These are phyloP conservation scores for Aspergillus sp. DNA, from an alignment of 2,329 filamentous ascomycete species.

Conservation along the genomic window DNA sequence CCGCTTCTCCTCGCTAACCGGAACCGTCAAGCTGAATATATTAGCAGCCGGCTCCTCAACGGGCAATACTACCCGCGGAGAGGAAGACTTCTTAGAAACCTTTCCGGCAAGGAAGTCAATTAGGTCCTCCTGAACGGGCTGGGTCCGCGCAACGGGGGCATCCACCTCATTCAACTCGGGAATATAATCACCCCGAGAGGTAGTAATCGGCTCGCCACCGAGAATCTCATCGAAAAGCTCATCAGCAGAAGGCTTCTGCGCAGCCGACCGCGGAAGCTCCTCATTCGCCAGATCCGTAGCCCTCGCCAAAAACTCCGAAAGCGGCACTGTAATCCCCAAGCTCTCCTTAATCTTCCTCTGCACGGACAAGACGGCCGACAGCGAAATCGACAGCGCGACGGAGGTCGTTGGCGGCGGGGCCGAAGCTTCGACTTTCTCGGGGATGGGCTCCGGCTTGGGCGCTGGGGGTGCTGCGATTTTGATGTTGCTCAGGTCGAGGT, in stretches of 20 bases:
- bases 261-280: constrained; percentile 63
- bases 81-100: constrained; percentile 27
- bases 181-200: constrained; percentile 57
- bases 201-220: constrained; percentile 45
- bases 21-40: constrained; percentile 74
- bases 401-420: constrained; percentile 25
- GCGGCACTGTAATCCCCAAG: constrained; percentile 71
- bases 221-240: constrained; percentile 88
- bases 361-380: constrained; percentile 69
- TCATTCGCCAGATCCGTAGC: constrained; percentile 85
- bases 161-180: constrained; percentile 61
- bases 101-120: constrained; percentile 68
- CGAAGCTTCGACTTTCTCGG: constrained; percentile 22
- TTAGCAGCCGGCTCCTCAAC: constrained; percentile 54
- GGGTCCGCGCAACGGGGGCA: constrained; percentile 23
- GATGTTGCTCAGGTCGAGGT: constrained; percentile 93
- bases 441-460: constrained; percentile 26
- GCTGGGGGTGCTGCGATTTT: constrained; percentile 57
- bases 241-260: constrained; percentile 61
- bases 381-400: constrained; percentile 68
- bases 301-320: constrained; percentile 79
- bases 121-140: constrained; percentile 60
- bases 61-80: constrained; percentile 6
- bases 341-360: constrained; percentile 73
- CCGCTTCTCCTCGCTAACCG: constrained; percentile 71